phyloP scores from a whole-genome alignment of 176 grass and related monocot genomes.

The Tillandsia fasciculata region DNA sequence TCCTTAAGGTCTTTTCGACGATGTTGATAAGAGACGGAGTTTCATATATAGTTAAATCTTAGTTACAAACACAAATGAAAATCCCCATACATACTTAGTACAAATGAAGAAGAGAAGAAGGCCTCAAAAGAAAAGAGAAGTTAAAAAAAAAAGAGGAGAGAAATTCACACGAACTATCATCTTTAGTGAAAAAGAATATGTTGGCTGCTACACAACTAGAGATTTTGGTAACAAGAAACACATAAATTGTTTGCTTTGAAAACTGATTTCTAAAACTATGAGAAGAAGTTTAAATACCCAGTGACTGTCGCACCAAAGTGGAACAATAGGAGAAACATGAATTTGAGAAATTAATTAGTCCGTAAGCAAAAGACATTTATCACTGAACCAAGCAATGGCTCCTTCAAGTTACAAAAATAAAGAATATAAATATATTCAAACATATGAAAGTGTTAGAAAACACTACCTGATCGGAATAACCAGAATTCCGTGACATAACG shows the following conservation, averaged over 20 bases:
- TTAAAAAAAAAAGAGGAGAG: too few relatives aligned
- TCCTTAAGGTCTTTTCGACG: neutral
- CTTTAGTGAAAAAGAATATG: too few relatives aligned
- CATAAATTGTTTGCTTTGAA: too few relatives aligned
- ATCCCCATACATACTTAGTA: neutral
- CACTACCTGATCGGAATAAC: constrained; percentile 82
- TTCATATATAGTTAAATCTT: neutral
- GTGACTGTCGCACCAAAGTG: too few relatives aligned
- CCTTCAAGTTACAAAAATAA: neutral
- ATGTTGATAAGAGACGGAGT: neutral
- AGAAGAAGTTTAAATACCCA: neutral
- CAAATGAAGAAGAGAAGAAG: too few relatives aligned
- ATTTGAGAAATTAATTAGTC: too few relatives aligned
- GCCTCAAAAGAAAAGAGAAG: too few relatives aligned
- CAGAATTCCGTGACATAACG: constrained; percentile 96
- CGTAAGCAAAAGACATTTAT: neutral
- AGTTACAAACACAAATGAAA: neutral
- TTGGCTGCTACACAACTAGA: too few relatives aligned
- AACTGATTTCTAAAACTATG: neutral
- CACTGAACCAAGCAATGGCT: too few relatives aligned
- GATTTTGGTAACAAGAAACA: too few relatives aligned
- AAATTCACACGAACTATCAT: too few relatives aligned
- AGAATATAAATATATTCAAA: neutral
- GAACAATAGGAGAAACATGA: too few relatives aligned
- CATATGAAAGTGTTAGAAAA: neutral